Base-by-base conservation (phyloP, 2,329 filamentous ascomycete species). In the Curvularia sp. region DNA sequence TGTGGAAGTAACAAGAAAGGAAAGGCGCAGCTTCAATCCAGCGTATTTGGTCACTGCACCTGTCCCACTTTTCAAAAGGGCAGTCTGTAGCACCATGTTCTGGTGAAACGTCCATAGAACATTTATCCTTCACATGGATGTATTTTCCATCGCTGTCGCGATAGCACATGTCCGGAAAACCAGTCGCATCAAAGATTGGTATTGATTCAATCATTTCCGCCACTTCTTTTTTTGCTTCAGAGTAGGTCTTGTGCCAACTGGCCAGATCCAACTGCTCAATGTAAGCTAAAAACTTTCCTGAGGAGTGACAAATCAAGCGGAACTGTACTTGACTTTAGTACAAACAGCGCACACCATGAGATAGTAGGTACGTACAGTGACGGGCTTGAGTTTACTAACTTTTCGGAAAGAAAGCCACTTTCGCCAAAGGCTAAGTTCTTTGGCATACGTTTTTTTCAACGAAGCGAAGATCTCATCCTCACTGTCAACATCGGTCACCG, bases 41-140 rank as follows among this genome's bases (percentile, higher is more conserved):
- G 7, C 12, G 27, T 12, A 42, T 21, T 10, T 19, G 12, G 2
- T 51, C 38, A 21, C 7, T 23, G 13, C 13, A 42, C 1, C 18
- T 0, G 8, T 42, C 25, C 27, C 12, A 25, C 6, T 32, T 6
- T 4, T 25, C 3, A 12, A 42, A 42, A 9, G 49, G 38, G 19
- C 38, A 51, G 6, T 1, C 9, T n/a, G 25, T 3, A 18, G 0
- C 0, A 9, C 8, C 5, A 48, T 3, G 0, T 2, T 10, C 2
- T 12, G 7, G 1, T 18, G 21, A 27, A n/a, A 1, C 2, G 3
- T n/a, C 3, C 1, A 6, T 15, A 2, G 46, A 30, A 13, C 46
- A 49, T n/a, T 6, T 6, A 13, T 0, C 0, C 12, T 49, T 38
- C 12, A 5, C 9, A 25, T 49, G 46, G 18, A 9, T 9, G 6